Evolutionary conservation across 2,329 filamentous ascomycete genomes (phyloP).

Genomic region (Xylariaceae sp.): DNA sequence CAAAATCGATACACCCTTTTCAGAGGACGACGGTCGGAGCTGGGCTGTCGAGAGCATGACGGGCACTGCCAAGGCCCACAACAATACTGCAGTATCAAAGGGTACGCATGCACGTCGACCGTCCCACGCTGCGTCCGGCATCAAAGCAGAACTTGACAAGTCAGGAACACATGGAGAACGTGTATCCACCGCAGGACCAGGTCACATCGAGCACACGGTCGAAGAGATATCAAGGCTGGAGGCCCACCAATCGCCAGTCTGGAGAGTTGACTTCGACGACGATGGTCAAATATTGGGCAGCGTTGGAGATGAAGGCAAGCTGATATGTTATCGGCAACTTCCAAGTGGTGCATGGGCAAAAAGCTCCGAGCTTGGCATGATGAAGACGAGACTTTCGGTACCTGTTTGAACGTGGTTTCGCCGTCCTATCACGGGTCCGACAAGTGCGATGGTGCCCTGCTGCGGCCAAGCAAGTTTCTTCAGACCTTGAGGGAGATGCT

Average conservation of each 20-base stretch:
- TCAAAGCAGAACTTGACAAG: slow-evolving; percentile 52
- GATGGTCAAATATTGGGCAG: slow-evolving; percentile 70
- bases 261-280: slow-evolving; percentile 68
- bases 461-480: too few relatives aligned
- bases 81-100: slow-evolving; percentile 2
- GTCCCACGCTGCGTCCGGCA: slow-evolving; percentile 42
- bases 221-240: slow-evolving; percentile 64
- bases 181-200: slow-evolving; percentile 55
- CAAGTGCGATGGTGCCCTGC: too few relatives aligned
- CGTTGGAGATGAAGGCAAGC: slow-evolving; percentile 70
- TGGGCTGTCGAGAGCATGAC: slow-evolving; percentile 47
- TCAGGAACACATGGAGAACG: slow-evolving; percentile 45
- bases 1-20: slow-evolving; percentile 62
- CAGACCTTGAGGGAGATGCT: too few relatives aligned
- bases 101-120: slow-evolving; percentile 16
- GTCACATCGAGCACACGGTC: slow-evolving; percentile 61
- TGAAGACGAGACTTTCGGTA: slow-evolving; percentile 49
- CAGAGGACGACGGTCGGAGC: slow-evolving; percentile 43
- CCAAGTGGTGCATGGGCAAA: slow-evolving; percentile 56
- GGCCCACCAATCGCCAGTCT: slow-evolving; percentile 66
- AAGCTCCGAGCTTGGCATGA: slow-evolving; percentile 56
- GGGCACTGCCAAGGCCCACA: slow-evolving; percentile 30
- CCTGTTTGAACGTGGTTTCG: slow-evolving; percentile 1
- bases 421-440: too few relatives aligned
- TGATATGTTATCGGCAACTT: slow-evolving; percentile 59